Evolutionary conservation across 176 grass and related monocot genomes (phyloP).

Genomic region (Poa annua): DNA sequence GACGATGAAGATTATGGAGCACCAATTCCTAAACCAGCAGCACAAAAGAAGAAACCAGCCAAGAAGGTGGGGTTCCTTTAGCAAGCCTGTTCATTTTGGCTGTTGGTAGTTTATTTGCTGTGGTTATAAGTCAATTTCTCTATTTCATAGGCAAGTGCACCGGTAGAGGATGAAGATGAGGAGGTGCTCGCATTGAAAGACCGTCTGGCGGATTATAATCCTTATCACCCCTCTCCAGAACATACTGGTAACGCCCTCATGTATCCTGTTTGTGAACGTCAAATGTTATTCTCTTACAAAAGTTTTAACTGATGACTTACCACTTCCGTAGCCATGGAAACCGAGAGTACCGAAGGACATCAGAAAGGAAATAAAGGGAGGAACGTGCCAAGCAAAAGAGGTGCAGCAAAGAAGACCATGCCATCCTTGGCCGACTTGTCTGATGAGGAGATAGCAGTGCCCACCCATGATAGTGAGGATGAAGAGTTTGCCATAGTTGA

Average conservation of each 20-base stretch:
- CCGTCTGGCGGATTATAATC: conserved; percentile 47
- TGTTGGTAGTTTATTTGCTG: background rate
- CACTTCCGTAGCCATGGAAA: conserved; percentile 56
- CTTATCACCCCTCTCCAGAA: conserved; percentile 49
- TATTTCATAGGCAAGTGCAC: conserved; percentile 42
- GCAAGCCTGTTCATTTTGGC: background rate
- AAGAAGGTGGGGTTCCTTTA: conserved; percentile 37
- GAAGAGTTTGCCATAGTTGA: conserved; percentile 37
- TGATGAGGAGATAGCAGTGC: conserved; percentile 39
- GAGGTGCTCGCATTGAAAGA: conserved; percentile 50
- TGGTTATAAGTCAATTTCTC: conserved; percentile 2
- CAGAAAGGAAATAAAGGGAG: conserved; percentile 23
- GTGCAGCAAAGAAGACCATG: conserved; percentile 39
- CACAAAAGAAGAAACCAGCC: conserved; percentile 42
- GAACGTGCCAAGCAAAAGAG: conserved; percentile 57
- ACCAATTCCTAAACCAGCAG: conserved; percentile 4
- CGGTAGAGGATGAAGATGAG: conserved; percentile 48
- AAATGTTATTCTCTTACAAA: background rate
- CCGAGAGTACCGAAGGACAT: conserved; percentile 11
- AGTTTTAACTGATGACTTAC: conserved; percentile 28
- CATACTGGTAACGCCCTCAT: conserved; percentile 37
- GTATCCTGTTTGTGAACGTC: conserved; percentile 1
- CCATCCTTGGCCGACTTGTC: conserved; percentile 40
- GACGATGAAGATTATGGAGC: conserved; percentile 50
- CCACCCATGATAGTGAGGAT: conserved; percentile 33